phyloP scores from a whole-genome alignment of 257 asterid genomes.

The Coffea eugenioides region DNA sequence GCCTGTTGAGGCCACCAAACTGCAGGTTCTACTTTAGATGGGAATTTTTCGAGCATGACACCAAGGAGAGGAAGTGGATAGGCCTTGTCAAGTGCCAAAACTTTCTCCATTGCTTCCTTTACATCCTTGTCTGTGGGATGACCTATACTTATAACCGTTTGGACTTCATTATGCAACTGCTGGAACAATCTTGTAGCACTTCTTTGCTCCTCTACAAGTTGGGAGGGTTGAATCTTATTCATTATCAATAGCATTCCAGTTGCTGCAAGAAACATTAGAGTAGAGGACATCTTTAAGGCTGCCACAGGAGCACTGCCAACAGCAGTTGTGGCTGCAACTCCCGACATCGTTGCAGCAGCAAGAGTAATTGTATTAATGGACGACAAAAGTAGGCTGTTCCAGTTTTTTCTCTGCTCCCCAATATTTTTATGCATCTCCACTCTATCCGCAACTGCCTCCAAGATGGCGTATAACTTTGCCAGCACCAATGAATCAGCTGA shows the following conservation, averaged over 20 bases:
- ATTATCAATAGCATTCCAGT: constrained; percentile 35
- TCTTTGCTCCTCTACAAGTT: constrained; percentile 76
- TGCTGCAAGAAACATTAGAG: constrained; percentile 47
- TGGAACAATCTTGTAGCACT: constrained; percentile 59
- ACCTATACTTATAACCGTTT: constrained; percentile 37
- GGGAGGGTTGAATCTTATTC: constrained; percentile 67
- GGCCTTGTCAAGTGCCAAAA: constrained; percentile 61
- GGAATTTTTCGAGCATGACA: constrained; percentile 35
- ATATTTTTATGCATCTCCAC: constrained; percentile 40
- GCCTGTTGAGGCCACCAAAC: constrained; percentile 54
- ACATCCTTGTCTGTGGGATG: constrained; percentile 40
- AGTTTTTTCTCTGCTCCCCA: constrained; percentile 39
- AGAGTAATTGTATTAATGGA: constrained; percentile 34
- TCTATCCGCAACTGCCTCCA: constrained; percentile 42
- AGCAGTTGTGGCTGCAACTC: neutral
- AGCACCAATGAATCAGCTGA: constrained; percentile 4
- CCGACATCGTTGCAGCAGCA: constrained; percentile 36
- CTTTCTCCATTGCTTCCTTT: constrained; percentile 48
- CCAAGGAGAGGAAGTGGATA: constrained; percentile 51
- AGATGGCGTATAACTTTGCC: constrained; percentile 28
- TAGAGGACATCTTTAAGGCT: constrained; percentile 43
- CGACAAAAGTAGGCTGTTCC: constrained; percentile 37
- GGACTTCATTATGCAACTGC: constrained; percentile 47
- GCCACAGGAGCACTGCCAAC: constrained; percentile 24
- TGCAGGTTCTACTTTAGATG: constrained; percentile 45